A percentile compares a stretch with the other conserved stretches of the same genome.
phyloP scores from a whole-genome alignment of 129 eudicot species.

The Logfia minima region DNA sequence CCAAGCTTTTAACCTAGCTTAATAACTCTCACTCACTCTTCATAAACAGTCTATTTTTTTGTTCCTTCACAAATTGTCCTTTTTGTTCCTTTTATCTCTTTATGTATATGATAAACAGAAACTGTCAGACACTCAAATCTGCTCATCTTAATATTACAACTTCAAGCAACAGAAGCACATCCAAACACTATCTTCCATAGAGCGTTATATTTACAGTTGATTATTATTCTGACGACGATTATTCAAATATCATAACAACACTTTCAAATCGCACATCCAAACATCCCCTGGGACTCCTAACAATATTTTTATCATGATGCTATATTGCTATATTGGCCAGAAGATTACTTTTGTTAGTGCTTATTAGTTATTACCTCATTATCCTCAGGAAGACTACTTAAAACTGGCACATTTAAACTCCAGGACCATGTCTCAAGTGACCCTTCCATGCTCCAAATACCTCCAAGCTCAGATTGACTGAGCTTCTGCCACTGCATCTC shows the following conservation, averaged over 20 bases:
- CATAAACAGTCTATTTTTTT: no score
- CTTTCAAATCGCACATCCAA: background rate
- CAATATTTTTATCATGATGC: no score
- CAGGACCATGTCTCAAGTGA: conserved; percentile 98
- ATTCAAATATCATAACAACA: background rate
- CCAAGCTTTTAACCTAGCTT: background rate
- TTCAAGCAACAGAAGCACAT: conserved; percentile 1
- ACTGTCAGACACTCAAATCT: background rate
- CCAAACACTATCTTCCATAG: conserved; percentile 1
- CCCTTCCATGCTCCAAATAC: conserved; percentile 90
- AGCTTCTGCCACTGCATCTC: conserved; percentile 88
- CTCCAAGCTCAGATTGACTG: conserved; percentile 81
- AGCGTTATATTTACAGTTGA: background rate
- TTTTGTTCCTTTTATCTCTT: background rate
- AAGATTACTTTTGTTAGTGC: background rate
- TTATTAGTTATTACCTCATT: conserved; percentile 61
- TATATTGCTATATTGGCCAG: no score
- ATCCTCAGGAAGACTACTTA: conserved; percentile 84
- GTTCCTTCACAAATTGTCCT: no score
- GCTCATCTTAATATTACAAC: background rate
- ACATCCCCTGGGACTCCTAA: background rate
- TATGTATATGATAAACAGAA: background rate
- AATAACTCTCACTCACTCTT: background rate
- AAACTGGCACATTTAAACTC: conserved; percentile 94
- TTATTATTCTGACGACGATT: background rate